phyloP scores from a whole-genome alignment of 768 basidiomycete species.

The Xerocomus potaroensis region DNA sequence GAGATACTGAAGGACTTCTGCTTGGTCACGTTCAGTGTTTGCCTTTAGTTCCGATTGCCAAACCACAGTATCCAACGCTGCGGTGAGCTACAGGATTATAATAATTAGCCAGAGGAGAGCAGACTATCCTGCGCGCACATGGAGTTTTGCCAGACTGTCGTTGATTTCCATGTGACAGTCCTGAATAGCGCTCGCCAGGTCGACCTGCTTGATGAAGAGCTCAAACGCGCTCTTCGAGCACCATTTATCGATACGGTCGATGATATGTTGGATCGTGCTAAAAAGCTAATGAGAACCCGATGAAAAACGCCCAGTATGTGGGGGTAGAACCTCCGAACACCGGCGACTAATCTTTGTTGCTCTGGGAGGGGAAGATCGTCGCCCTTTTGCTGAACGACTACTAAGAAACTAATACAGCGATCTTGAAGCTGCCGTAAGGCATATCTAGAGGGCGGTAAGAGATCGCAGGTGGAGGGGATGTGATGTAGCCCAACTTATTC shows the following conservation, averaged over 20 bases:
- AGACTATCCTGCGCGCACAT: constrained; percentile 30
- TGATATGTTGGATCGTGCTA: constrained; percentile 34
- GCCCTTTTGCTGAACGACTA: constrained; percentile 34
- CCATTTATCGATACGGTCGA: constrained; percentile 43
- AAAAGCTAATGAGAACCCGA: constrained; percentile 5
- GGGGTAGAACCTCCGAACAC: constrained; percentile 29
- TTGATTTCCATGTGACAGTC: constrained; percentile 42
- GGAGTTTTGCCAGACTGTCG: constrained; percentile 45
- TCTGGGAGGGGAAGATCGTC: constrained; percentile 26
- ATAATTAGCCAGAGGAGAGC: constrained; percentile 6
- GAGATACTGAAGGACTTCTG: constrained; percentile 40
- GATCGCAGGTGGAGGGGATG: neutral
- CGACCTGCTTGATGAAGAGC: constrained; percentile 43
- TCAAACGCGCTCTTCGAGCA: constrained; percentile 35
- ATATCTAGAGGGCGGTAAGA: constrained; percentile 28
- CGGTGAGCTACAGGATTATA: constrained; percentile 36
- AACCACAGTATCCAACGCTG: constrained; percentile 41
- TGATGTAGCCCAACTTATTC: constrained; percentile 39
- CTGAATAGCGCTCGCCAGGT: constrained; percentile 42
- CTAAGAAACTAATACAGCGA: constrained; percentile 41
- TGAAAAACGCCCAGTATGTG: neutral
- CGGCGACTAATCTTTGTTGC: constrained; percentile 31
- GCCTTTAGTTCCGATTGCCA: constrained; percentile 46
- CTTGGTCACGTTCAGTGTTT: constrained; percentile 39
- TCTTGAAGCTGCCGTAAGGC: constrained; percentile 43